Evolutionary conservation across 306 rosid species (phyloP), one percentile per base, ranked within the genome.

Genomic region (Datisca glomerata): DNA sequence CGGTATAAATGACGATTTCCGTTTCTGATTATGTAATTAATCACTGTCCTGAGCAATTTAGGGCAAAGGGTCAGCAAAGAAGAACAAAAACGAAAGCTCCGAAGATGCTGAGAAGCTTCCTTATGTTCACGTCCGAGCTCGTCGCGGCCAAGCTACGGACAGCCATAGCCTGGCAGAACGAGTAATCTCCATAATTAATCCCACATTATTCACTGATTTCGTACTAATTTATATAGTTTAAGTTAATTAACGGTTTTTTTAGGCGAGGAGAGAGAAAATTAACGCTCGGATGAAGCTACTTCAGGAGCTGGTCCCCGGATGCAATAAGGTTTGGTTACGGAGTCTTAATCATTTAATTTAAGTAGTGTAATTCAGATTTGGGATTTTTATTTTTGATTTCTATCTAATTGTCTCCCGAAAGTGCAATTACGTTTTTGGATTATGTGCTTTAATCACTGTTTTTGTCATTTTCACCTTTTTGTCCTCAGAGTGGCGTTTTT

Each of bases 201-300:
- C 18, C 36, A 56, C 48, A 53, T 72, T 50, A 51, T 56, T 36
- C 36, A 4, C 15, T 42, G 22, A 41, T 54, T 16, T 51, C 46
- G 2, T 12, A 2, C 18, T 36, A 10, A 18, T 50, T 11, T 50
- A 10, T 37, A 37, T 16, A 35, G 27, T 42, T 43, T 41, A 16
- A 27, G 21, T 15, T 22, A 29, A 11, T 29, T 27, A 54, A 33
- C 18, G 14, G 7, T 41, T 2, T 29, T n/a, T 58, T 53, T 61
- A 89, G 97, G 97, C 97, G 15, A 89, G 97, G 91, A 83, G 97
- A 78, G 97, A 89, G 87, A 89, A 89, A 66, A 89, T 89, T 50
- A 89, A 89, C 61, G 93, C 93, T 48, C 77, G 97, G 53, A 89
- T 89, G 97, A 89, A 89, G 70, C 55, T 79, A 43, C 78, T 89